phyloP scores from a whole-genome alignment of 1,284 basidiomycete genomes.

The Fomitopsis pinicola region DNA sequence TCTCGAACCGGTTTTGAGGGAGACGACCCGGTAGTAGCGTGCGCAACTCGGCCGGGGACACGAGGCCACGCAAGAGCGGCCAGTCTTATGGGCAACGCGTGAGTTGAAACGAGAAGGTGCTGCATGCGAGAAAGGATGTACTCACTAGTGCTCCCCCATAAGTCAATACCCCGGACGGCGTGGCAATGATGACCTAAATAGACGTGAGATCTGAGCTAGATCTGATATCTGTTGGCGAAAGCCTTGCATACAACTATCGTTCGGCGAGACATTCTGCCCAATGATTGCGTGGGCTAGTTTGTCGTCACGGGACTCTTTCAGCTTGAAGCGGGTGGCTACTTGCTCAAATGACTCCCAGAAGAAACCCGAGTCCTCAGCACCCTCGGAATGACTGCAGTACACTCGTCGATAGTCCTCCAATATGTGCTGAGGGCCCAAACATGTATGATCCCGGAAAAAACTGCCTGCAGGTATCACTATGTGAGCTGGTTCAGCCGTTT shows the following conservation, averaged over 20 bases:
- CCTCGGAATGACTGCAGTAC: not conserved
- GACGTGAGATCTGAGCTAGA: not conserved
- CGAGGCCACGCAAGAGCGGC: slow-evolving; percentile 14
- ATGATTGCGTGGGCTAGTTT: slow-evolving; percentile 3
- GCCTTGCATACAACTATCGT: slow-evolving; percentile 9
- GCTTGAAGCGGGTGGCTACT: not conserved
- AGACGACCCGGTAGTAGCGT: slow-evolving; percentile 16
- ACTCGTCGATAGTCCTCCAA: not conserved
- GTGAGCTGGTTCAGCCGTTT: not conserved
- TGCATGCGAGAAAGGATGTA: not conserved
- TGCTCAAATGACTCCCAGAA: not conserved
- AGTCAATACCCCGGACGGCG: slow-evolving; percentile 9
- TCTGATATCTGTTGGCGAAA: not conserved
- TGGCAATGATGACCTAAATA: slow-evolving; percentile 19
- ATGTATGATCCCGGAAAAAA: not conserved
- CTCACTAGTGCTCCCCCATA: slow-evolving; percentile 21
- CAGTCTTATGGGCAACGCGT: slow-evolving; percentile 15
- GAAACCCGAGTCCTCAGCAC: not conserved
- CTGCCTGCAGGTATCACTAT: not conserved
- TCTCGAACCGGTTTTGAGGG: slow-evolving; percentile 12
- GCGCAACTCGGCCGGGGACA: slow-evolving; percentile 2
- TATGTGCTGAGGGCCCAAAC: not conserved
- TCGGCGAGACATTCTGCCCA: not conserved
- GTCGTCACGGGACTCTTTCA: not conserved
- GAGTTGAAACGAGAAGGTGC: not conserved